These are phyloP conservation scores for Xylariaceae sp. DNA, from an alignment of 2,329 filamentous ascomycete species.

Conservation along the genomic window DNA sequence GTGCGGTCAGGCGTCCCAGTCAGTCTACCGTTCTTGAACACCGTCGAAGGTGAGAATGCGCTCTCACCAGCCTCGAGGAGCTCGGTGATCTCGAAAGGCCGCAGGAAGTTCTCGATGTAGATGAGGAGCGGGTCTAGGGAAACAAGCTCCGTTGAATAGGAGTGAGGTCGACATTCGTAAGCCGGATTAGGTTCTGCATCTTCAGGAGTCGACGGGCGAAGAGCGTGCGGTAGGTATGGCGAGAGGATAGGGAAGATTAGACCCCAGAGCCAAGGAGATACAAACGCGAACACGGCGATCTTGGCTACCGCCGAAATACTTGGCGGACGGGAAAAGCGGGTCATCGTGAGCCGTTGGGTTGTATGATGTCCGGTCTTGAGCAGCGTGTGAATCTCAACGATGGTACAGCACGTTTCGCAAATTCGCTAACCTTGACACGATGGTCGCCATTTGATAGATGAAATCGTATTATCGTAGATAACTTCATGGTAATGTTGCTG, in stretches of 20 bases:
- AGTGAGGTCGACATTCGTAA: constrained; percentile 34
- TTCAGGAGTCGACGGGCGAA: constrained; percentile 7
- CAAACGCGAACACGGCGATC: constrained; percentile 27
- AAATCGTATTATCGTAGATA: constrained; percentile 1
- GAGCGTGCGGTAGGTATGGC: constrained; percentile 23
- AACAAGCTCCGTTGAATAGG: constrained; percentile 50
- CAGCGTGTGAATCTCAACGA: not conserved
- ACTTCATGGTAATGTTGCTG: not conserved
- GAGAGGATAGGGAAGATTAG: constrained; percentile 15
- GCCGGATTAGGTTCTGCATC: constrained; percentile 11
- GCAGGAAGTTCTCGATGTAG: constrained; percentile 51
- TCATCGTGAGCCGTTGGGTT: constrained; percentile 14
- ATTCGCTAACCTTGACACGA: not conserved
- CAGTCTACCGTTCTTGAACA: constrained; percentile 46
- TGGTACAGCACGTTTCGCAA: constrained; percentile 7
- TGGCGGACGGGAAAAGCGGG: constrained; percentile 25
- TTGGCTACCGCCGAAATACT: constrained; percentile 24
- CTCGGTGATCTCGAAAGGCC: constrained; percentile 43
- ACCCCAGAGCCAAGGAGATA: constrained; percentile 26
- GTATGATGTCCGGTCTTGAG: not conserved
- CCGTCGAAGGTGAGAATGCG: constrained; percentile 46
- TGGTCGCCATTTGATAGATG: not conserved
- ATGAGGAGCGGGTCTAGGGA: constrained; percentile 52
- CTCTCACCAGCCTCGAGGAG: constrained; percentile 46
- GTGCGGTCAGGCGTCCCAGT: constrained; percentile 47